Evolutionary conservation across 2,329 filamentous ascomycete species (phyloP), one percentile per base, ranked within the genome.

Genomic region (Aspergillus brasiliensis): DNA sequence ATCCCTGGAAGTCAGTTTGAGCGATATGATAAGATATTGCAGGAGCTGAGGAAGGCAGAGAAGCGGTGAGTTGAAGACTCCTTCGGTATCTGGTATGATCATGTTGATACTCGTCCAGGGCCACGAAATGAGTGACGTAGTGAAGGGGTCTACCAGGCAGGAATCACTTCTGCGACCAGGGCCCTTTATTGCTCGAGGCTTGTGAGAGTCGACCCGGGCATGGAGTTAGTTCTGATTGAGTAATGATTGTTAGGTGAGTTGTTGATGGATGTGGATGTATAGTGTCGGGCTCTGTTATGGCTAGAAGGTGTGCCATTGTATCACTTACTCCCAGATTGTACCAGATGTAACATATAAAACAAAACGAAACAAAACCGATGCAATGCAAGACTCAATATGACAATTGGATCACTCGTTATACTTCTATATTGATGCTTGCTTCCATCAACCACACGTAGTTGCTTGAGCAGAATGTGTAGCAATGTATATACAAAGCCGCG

Each of bases 1-100:
- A 17, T 68, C 51, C 23, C 53, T 1, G 47, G 61, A 23, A 53
- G 56, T 28, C 48, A 51, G 21, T 44, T 48, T 37, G 58, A 59
- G 40, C 58, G 56, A 44, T 58, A 51, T 23, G 56, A 58, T 46
- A 64, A 67, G 62, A 37, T 66, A 19, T 44, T 67, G 56, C 28
- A 49, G 17, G 58, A 54, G 21, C 19, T 65, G 46, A 61, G 42
- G 56, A 48, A 56, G 51, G 8, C 19, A 21, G 40, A 44, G 17
- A 44, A 44, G 40, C 40, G 19, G 40, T 44, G 40, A 44, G 40
- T 44, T 23, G 40, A 42, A 42, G 40, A 19, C 40, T 19, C 7
- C 17, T 21, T 13, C 13, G 4, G 38, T 10, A 13, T 10, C 21
- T 23, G 19, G 40, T 44, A 13, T 44, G 40, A 42, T 44, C 40